Conservation (phyloP, 2,329 filamentous ascomycete genomes). For the Aspergillus texensis region DNA sequence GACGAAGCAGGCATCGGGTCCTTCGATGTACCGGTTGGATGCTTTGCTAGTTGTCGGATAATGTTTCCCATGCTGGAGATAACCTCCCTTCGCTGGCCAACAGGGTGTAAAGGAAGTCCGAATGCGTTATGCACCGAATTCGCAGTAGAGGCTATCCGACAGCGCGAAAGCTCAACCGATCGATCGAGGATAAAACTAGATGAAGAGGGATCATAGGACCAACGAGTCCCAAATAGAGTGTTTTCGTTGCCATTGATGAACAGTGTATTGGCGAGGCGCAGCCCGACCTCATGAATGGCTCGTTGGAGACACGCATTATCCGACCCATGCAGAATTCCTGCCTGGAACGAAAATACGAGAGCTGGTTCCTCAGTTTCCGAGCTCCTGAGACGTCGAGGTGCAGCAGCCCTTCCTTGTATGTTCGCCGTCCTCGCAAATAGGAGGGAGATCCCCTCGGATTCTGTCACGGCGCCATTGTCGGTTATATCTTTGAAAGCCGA, state of each 20-base stretch:
- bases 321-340: conserved; percentile 3
- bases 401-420: conserved; percentile 33
- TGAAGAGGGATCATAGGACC: conserved; percentile 28
- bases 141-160: conserved; percentile 27
- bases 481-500: not conserved
- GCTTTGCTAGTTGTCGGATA: conserved; percentile 42
- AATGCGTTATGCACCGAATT: conserved; percentile 24
- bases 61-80: conserved; percentile 49
- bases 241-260: conserved; percentile 46
- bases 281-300: conserved; percentile 35
- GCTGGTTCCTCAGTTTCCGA: conserved; percentile 35
- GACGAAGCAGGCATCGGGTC: conserved; percentile 43
- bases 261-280: conserved; percentile 46
- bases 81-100: conserved; percentile 41
- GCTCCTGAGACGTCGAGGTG: conserved; percentile 31
- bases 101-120: conserved; percentile 38
- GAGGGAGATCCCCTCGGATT: conserved; percentile 40
- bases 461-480: conserved; percentile 10
- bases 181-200: conserved; percentile 29
- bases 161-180: conserved; percentile 35
- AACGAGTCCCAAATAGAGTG: conserved; percentile 42
- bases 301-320: conserved; percentile 4
- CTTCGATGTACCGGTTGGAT: conserved; percentile 27
- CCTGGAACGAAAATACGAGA: conserved; percentile 32
- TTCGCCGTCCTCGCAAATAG: conserved; percentile 28